Percentiles rank a stretch among this genome's conserved stretches.
These are phyloP conservation scores for Hibiscus mutabilis DNA, from an alignment of 345 rosid species.

Conservation along the genomic window DNA sequence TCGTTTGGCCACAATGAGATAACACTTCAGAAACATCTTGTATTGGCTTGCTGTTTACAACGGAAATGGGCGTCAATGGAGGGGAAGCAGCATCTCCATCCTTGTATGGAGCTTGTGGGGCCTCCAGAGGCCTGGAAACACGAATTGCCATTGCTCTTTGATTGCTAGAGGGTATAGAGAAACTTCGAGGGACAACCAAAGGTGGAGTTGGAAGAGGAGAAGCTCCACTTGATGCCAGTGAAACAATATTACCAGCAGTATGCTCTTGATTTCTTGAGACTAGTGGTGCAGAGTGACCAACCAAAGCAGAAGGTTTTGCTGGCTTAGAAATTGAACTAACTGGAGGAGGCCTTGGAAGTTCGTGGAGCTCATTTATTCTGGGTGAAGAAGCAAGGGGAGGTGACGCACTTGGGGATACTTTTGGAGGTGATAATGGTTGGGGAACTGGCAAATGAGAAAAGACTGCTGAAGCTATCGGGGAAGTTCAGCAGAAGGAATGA, in stretches of 20 bases:
- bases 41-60: conserved; percentile 33
- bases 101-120: conserved; percentile 31
- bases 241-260: conserved; percentile 31
- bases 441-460: conserved; percentile 37
- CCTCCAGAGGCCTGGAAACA: conserved; percentile 34
- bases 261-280: conserved; percentile 53
- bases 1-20: conserved; percentile 50
- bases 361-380: conserved; percentile 73
- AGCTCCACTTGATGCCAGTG: conserved; percentile 35
- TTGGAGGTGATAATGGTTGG: conserved; percentile 54
- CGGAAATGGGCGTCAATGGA: conserved; percentile 69
- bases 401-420: conserved; percentile 68
- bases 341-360: conserved; percentile 99
- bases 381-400: conserved; percentile 84
- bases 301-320: conserved; percentile 38
- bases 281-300: conserved; percentile 90
- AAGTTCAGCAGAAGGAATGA: conserved; percentile 34
- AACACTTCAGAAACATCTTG: conserved; percentile 28
- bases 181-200: conserved; percentile 55
- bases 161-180: conserved; percentile 77
- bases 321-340: conserved; percentile 38
- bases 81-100: conserved; percentile 54
- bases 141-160: conserved; percentile 55
- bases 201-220: conserved; percentile 88
- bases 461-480: conserved; percentile 39